Evolutionary conservation across 805 yeast genomes (phyloP).

Genomic region (Kluyveromyces siamensis): DNA sequence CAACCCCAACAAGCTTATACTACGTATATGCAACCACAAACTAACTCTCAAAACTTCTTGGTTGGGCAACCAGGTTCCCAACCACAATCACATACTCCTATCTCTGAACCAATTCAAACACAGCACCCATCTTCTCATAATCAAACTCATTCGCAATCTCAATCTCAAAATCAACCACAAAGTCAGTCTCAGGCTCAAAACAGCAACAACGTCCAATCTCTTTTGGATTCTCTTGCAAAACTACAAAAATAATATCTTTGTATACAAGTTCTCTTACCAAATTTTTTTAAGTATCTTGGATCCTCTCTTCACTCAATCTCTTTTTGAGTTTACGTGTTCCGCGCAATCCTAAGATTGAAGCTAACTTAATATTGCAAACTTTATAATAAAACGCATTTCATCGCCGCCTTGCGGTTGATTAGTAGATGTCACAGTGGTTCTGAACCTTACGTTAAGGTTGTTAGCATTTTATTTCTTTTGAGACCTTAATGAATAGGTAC

Average conservation of each 20-base stretch:
- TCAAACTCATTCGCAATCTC: constrained; percentile 4
- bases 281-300: background rate
- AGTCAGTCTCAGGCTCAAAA: constrained; percentile 17
- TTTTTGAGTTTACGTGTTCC: background rate
- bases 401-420: no score
- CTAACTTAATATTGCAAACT: no score
- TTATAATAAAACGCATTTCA: no score
- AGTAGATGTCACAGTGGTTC: no score
- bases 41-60: constrained; percentile 10
- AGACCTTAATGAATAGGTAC: no score
- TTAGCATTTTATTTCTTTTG: no score
- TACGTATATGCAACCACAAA: constrained; percentile 8
- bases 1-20: constrained; percentile 10
- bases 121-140: background rate
- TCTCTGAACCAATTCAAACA: background rate
- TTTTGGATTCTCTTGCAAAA: constrained; percentile 32
- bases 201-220: constrained; percentile 29
- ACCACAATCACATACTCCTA: background rate
- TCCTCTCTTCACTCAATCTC: background rate
- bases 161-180: constrained; percentile 6
- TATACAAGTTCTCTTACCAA: constrained; percentile 1
- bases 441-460: no score
- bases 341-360: no score
- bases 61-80: constrained; percentile 4
- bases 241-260: constrained; percentile 20